Percentiles rank a stretch among this genome's conserved stretches.
Conservation (phyloP, 164 flowering plant genomes). For the Stephania yunnanensis region DNA sequence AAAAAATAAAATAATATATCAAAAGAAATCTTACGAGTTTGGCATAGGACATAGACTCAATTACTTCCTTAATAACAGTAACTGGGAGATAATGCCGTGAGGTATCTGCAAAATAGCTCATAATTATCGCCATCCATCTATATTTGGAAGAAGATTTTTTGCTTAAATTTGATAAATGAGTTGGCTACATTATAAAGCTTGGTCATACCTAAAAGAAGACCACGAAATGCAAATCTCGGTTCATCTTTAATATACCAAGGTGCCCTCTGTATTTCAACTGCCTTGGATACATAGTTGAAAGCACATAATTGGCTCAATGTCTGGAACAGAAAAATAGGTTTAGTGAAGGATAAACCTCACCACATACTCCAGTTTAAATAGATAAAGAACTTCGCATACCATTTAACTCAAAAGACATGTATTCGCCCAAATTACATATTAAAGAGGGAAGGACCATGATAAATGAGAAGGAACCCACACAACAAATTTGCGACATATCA, state of each 20-base stretch:
- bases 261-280: constrained; percentile 59
- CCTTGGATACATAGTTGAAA: constrained; percentile 70
- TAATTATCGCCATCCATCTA: constrained; percentile 2
- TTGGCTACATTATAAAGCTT: neutral
- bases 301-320: constrained; percentile 90
- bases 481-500: too few species aligned
- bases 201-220: constrained; percentile 73
- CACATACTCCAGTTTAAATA: neutral
- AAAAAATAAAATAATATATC: constrained; percentile 3
- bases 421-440: too few species aligned
- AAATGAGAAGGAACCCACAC: too few species aligned
- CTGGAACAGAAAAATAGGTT: constrained; percentile 31
- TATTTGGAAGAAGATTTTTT: neutral
- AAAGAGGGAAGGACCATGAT: too few species aligned
- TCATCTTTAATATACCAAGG: constrained; percentile 88
- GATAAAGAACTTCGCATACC: too few species aligned
- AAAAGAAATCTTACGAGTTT: constrained; percentile 70
- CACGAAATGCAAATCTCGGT: constrained; percentile 88
- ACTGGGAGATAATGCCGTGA: constrained; percentile 82
- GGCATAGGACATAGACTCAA: constrained; percentile 95
- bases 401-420: too few species aligned
- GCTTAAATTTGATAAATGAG: constrained; percentile 1
- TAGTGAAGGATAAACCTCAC: neutral
- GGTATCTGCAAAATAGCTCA: constrained; percentile 60
- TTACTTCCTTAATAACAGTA: constrained; percentile 71